Percentiles rank a stretch among this genome's conserved stretches.
Evolutionary conservation across 164 flowering plant genomes (phyloP).

Genomic region (Hamamelis virginiana): DNA sequence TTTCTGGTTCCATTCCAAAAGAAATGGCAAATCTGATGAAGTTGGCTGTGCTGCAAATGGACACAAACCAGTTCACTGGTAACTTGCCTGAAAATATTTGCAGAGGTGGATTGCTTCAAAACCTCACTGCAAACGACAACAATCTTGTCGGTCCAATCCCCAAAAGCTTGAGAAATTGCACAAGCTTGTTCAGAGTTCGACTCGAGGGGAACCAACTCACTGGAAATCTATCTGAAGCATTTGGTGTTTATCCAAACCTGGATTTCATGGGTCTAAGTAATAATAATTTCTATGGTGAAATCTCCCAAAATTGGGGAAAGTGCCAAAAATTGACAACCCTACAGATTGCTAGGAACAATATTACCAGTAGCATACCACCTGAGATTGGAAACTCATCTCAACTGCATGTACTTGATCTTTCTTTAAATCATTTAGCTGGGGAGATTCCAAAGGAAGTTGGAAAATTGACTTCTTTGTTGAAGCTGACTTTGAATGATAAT

Average conservation of each 20-base stretch:
- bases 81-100: slow-evolving; percentile 11
- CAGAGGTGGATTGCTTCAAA: background rate
- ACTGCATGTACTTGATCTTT: slow-evolving; percentile 16
- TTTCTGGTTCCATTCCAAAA: slow-evolving; percentile 24
- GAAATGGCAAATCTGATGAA: slow-evolving; percentile 14
- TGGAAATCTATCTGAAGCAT: slow-evolving; percentile 16
- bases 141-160: slow-evolving; percentile 20
- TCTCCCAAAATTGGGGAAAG: slow-evolving; percentile 8
- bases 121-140: slow-evolving; percentile 4
- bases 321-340: slow-evolving; percentile 10
- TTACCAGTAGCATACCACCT: slow-evolving; percentile 18
- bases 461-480: background rate
- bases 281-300: slow-evolving; percentile 21
- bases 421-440: slow-evolving; percentile 21
- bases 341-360: slow-evolving; percentile 10
- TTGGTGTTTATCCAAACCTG: slow-evolving; percentile 20
- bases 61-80: slow-evolving; percentile 15
- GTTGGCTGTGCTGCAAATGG: background rate
- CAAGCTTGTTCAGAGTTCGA: slow-evolving; percentile 11
- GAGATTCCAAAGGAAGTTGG: slow-evolving; percentile 18
- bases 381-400: slow-evolving; percentile 7
- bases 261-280: slow-evolving; percentile 13
- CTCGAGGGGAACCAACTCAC: slow-evolving; percentile 20
- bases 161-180: slow-evolving; percentile 17
- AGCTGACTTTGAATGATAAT: slow-evolving; percentile 11